Conservation (phyloP, 495 filamentous ascomycete genomes). For the Penicillium turbatum region DNA sequence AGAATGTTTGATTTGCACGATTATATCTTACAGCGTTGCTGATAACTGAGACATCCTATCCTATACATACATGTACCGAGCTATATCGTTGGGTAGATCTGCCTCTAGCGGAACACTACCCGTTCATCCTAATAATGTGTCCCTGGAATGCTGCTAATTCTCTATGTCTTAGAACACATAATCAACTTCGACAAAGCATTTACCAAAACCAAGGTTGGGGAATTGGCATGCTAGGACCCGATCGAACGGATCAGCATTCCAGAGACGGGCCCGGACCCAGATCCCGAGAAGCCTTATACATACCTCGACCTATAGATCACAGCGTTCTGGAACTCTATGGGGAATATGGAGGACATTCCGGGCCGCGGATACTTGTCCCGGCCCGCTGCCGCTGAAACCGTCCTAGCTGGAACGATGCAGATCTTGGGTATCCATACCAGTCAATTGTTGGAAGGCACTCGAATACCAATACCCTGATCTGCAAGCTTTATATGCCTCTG, state of each 20-base stretch:
- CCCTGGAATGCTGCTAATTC: background rate
- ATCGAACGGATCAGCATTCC: constrained; percentile 22
- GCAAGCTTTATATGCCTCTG: no score
- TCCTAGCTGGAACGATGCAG: constrained; percentile 2
- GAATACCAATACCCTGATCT: background rate
- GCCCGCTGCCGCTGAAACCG: background rate
- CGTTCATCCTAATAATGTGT: background rate
- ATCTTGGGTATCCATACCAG: background rate
- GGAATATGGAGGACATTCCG: constrained; percentile 3
- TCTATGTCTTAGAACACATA: background rate
- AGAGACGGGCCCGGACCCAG: constrained; percentile 8
- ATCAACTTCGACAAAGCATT: background rate
- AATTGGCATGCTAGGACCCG: constrained; percentile 13
- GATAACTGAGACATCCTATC: background rate
- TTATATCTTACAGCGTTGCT: background rate
- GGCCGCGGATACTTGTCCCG: constrained; percentile 5
- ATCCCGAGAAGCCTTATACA: constrained; percentile 4
- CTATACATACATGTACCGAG: no score
- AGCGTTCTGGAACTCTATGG: background rate
- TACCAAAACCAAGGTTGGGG: background rate
- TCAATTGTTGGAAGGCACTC: background rate
- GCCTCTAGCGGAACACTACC: background rate
- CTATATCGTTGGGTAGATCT: background rate
- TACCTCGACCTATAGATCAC: background rate
- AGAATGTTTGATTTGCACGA: background rate